These are phyloP conservation scores for Luzula sylvatica DNA, from an alignment of 176 grass and related monocot genomes.

Conservation along the genomic window DNA sequence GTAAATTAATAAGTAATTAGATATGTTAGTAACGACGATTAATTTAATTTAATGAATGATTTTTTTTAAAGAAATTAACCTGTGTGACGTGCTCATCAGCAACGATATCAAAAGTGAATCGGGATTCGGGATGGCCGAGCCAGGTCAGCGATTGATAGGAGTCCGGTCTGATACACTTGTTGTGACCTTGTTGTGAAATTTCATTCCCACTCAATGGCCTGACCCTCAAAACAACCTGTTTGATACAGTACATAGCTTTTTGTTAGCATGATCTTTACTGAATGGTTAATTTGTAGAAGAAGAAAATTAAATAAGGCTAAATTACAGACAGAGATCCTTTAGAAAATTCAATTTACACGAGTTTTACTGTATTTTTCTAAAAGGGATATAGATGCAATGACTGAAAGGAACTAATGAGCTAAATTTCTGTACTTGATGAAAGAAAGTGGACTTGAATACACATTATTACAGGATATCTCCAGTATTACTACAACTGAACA, in stretches of 20 bases:
- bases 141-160: conserved; percentile 67
- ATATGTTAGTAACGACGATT: not conserved
- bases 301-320: not conserved
- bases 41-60: not conserved
- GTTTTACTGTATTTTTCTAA: not conserved
- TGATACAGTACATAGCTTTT: not conserved
- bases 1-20: conserved; percentile 11
- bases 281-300: conserved; percentile 1
- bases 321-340: not conserved
- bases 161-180: conserved; percentile 66
- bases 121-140: conserved; percentile 73
- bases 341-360: not conserved
- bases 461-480: too few relatives aligned
- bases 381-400: not conserved
- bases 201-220: conserved; percentile 68
- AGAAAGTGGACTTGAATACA: not conserved
- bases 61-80: conserved; percentile 22
- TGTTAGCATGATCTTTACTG: not conserved
- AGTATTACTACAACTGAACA: too few relatives aligned
- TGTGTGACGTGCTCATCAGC: conserved; percentile 89
- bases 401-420: too few relatives aligned
- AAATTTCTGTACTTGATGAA: conserved; percentile 26
- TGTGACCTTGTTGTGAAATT: conserved; percentile 71
- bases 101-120: conserved; percentile 92
- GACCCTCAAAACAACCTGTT: conserved; percentile 70